Percentiles rank a stretch among this genome's conserved stretches.
Evolutionary conservation across 805 yeast species (phyloP).

Genomic region (Hanseniaspora taiwanica): DNA sequence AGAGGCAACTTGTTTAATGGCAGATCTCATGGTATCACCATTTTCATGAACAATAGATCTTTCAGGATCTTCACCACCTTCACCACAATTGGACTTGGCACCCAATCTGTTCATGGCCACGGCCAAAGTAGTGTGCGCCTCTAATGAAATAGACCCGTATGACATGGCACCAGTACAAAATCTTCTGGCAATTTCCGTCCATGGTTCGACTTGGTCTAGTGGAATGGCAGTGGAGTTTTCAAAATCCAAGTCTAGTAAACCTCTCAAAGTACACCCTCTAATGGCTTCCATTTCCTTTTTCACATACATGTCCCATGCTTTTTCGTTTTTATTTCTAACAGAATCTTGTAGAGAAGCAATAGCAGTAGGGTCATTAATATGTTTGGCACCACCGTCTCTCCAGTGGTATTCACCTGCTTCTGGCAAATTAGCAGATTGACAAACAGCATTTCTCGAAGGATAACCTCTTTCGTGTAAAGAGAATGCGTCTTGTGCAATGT

Average conservation of each 20-base stretch:
- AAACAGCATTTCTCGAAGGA: conserved; percentile 61
- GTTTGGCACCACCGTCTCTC: conserved; percentile 97
- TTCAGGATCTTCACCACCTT: conserved; percentile 97
- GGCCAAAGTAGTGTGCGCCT: conserved; percentile 93
- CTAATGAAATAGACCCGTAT: conserved; percentile 97
- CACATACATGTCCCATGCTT: conserved; percentile 81
- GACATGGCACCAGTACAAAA: conserved; percentile 99
- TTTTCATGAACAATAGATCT: conserved; percentile 65
- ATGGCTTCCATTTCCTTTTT: conserved; percentile 87
- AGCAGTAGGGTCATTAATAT: conserved; percentile 88
- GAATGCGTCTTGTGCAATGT: conserved; percentile 93
- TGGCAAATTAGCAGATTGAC: conserved; percentile 58
- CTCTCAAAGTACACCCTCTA: conserved; percentile 85
- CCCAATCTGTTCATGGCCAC: conserved; percentile 98
- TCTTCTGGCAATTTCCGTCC: conserved; percentile 97
- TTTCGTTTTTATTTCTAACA: conserved; percentile 91
- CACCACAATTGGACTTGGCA: conserved; percentile 97
- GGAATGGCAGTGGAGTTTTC: conserved; percentile 66
- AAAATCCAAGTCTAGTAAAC: conserved; percentile 82
- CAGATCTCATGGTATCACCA: conserved; percentile 98
- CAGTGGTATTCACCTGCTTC: conserved; percentile 97
- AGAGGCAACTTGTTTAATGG: conserved; percentile 94
- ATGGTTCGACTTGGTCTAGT: conserved; percentile 95
- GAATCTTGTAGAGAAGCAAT: conserved; percentile 95
- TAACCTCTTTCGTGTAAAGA: conserved; percentile 86